Evolutionary conservation across 371 early-diverging fungal genomes (phyloP), one percentile per base, ranked within the genome.

Genomic region (Umbelopsis sp.): DNA sequence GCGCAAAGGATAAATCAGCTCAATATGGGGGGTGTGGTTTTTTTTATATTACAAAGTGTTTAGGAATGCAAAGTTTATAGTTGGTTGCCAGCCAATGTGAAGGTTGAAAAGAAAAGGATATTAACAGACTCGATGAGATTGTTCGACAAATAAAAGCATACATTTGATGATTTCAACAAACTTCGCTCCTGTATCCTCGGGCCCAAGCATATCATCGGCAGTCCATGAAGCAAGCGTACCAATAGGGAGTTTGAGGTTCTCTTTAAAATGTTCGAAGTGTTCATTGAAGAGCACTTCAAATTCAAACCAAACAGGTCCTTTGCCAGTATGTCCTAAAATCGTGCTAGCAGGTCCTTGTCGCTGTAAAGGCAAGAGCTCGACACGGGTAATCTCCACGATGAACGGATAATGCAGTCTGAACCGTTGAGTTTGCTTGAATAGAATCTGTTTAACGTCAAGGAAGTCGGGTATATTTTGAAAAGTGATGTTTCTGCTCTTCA

Each of bases 391-490:
- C 24, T 82, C 81, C 0, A 80, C 74, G 3, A 77, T 50, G 50
- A 76, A 86, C 0, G 83, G 81, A 25, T 69, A 69, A 24, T 75
- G 73, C 24, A 86, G 70, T 4, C 68, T 69, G 46, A 72, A 80
- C 29, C 67, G 57, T 0, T 72, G 73, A 4, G 72, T 75, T 51
- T 77, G 68, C 48, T 79, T 82, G 20, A 72, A 66, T 2, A 74
- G 44, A 18, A 86, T 72, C 32, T 72, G 45, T 0, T 71, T 67
- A 0, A 86, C 86, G 1, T 71, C 32, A n/a, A 86, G 69, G 32
- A 80, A 81, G 8, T 75, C 72, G 0, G 74, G 76, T 6, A 86
- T 67, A 32, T 86, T 74, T 69, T 83, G 79, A 65, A 72, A 86
- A 0, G 80, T 73, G 66, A 86, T 79, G 0, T 68, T 35, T 5